Evolutionary conservation across 108 stramenopile species (phyloP).

Genomic region (Nitzschia inconspicua): DNA sequence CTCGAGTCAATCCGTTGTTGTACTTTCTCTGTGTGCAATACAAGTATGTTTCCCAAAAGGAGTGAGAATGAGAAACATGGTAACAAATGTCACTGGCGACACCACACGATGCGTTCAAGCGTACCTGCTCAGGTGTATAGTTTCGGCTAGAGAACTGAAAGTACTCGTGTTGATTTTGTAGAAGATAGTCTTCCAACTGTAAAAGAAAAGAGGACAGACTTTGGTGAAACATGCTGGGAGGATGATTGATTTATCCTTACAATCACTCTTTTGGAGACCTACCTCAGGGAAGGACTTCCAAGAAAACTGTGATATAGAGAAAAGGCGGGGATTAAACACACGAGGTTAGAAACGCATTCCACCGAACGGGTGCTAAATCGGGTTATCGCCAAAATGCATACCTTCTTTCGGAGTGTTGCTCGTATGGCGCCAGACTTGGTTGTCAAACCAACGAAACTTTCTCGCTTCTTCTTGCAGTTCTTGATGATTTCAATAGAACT

Average conservation of each 20-base stretch:
- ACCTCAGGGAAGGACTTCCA: constrained; percentile 88
- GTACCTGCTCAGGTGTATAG: constrained; percentile 81
- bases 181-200: constrained; percentile 46
- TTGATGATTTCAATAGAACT: background rate
- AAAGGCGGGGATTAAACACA: constrained; percentile 12
- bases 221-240: background rate
- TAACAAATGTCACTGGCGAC: too few relatives aligned
- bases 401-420: constrained; percentile 27
- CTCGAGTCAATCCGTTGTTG: constrained; percentile 80
- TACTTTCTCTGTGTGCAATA: too few relatives aligned
- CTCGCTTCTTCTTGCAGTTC: constrained; percentile 25
- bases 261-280: constrained; percentile 1
- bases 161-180: constrained; percentile 46
- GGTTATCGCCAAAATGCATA: background rate
- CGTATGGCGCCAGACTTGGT: constrained; percentile 13
- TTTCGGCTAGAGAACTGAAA: constrained; percentile 59
- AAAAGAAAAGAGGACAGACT: background rate
- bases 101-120: too few relatives aligned
- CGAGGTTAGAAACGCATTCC: background rate
- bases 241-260: background rate
- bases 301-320: constrained; percentile 45
- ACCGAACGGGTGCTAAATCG: background rate
- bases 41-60: too few relatives aligned
- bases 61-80: too few relatives aligned
- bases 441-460: constrained; percentile 25